phyloP scores from a whole-genome alignment of 129 eudicot species.

The Escallonia rubra region DNA sequence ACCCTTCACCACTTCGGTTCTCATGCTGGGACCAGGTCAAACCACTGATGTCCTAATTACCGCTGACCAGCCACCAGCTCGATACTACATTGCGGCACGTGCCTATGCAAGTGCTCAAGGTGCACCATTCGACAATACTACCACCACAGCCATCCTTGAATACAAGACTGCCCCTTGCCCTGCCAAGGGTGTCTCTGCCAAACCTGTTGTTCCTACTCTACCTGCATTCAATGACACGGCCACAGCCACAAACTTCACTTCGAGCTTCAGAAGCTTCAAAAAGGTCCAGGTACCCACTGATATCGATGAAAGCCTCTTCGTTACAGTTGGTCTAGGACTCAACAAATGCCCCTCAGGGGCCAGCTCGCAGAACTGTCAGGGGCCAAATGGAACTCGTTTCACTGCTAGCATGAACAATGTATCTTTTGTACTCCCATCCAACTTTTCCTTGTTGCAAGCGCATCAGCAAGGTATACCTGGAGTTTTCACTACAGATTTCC shows the following conservation, averaged over 20 bases:
- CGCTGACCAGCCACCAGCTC: slow-evolving; percentile 84
- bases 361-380: slow-evolving; percentile 62
- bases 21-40: slow-evolving; percentile 99
- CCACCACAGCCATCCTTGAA: slow-evolving; percentile 93
- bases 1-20: slow-evolving; percentile 82
- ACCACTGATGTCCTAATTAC: slow-evolving; percentile 88
- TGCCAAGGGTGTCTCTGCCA: slow-evolving; percentile 37
- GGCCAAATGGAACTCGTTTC: slow-evolving; percentile 83
- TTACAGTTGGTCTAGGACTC: slow-evolving; percentile 81
- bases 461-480: slow-evolving; percentile 73
- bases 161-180: slow-evolving; percentile 76
- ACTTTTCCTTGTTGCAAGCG: slow-evolving; percentile 77
- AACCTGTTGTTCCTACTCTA: slow-evolving; percentile 59
- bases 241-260: slow-evolving; percentile 75
- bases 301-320: slow-evolving; percentile 63
- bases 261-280: slow-evolving; percentile 62
- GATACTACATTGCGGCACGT: slow-evolving; percentile 88
- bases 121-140: slow-evolving; percentile 85
- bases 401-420: slow-evolving; percentile 94
- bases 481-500: slow-evolving; percentile 81
- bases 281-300: slow-evolving; percentile 59
- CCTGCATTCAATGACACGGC: slow-evolving; percentile 87
- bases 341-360: slow-evolving; percentile 56
- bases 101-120: slow-evolving; percentile 94
- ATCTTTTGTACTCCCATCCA: slow-evolving; percentile 77